Base-by-base conservation (phyloP, 352 stramenopile genomes). In the Pythium coloratum region DNA sequence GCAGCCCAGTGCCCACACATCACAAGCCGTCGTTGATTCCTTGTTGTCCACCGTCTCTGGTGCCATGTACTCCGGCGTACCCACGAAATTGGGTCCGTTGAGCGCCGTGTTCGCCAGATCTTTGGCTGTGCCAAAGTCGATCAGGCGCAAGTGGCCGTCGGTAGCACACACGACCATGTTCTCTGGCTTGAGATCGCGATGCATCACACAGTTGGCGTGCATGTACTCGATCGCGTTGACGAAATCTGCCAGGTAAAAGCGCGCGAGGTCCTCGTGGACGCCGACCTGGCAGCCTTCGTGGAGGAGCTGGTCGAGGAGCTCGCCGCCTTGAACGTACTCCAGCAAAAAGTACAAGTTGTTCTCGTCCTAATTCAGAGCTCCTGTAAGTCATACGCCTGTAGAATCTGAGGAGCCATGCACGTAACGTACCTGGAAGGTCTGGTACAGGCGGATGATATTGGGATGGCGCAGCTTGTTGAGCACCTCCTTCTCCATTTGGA, bases 401-500 rank as follows among this genome's bases (percentile, higher is more conserved):
- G 14, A 6, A 47, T 47, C 1, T 16, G 4, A 13, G 2, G 18
- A n/a, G 6, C 24, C 9, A 60, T 36, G 24, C 3, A 46, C 36
- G 40, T 6, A 18, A 54, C 32, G 18, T 56, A 82, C 78, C 76
- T 99, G 94, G 80, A 99, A 99, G 12, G 97, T 97, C 62, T 98
- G 90, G 76, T 98, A 98, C 53, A 98, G 83, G 13, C 84, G 76
- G 44, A 99, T 89, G 71, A 99, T 92, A 72, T 96, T 96, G 10
- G 93, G 84, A 68, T 99, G 95, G 51, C 75, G 76, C 57, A 96
- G 77, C 56, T 73, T 78, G 69, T 94, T 96, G 32, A 97, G 88
- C 66, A 98, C 92, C 24, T 97, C 78, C 73, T 97, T 96, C 81
- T 99, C 97, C 96, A 99, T 99, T 54, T 96, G 83, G 70, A 99